phyloP scores from a whole-genome alignment of 208 protist genomes.

The Acanthamoeba triangularis region DNA sequence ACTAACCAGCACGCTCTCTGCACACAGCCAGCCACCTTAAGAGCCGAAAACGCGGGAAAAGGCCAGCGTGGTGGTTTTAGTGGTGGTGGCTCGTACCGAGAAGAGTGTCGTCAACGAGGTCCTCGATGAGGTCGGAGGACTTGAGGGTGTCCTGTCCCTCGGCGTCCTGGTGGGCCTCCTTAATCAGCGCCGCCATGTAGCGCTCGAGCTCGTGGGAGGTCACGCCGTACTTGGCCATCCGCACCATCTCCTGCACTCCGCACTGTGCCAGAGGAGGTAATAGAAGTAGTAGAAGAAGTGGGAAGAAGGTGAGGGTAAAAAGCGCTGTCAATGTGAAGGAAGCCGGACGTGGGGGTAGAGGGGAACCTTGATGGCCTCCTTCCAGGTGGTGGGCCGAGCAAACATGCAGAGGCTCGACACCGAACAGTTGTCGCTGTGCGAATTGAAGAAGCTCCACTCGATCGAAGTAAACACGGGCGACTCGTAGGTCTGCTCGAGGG shows the following conservation, averaged over 20 bases:
- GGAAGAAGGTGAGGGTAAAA: neutral
- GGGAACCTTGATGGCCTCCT: conserved; percentile 40
- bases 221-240: conserved; percentile 59
- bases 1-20: neutral
- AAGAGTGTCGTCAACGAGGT: conserved; percentile 34
- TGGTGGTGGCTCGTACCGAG: neutral
- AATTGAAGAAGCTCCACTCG: conserved; percentile 55
- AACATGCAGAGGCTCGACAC: conserved; percentile 20
- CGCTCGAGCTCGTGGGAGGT: conserved; percentile 54
- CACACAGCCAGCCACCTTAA: neutral
- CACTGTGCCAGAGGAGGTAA: neutral
- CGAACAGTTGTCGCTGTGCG: conserved; percentile 52
- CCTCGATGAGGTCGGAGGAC: conserved; percentile 14
- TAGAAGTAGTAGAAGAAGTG: neutral
- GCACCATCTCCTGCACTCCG: conserved; percentile 34
- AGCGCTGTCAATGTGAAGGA: neutral
- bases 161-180: conserved; percentile 40
- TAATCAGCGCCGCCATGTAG: conserved; percentile 49
- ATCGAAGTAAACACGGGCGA: conserved; percentile 49
- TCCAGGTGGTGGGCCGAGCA: conserved; percentile 30
- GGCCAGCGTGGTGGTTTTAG: neutral
- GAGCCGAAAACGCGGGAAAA: no score
- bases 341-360: neutral
- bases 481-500: conserved; percentile 21
- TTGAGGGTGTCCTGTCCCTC: conserved; percentile 43